These are phyloP conservation scores for Colletotrichum falcatum DNA, from an alignment of 2,329 filamentous ascomycete species.

Conservation along the genomic window DNA sequence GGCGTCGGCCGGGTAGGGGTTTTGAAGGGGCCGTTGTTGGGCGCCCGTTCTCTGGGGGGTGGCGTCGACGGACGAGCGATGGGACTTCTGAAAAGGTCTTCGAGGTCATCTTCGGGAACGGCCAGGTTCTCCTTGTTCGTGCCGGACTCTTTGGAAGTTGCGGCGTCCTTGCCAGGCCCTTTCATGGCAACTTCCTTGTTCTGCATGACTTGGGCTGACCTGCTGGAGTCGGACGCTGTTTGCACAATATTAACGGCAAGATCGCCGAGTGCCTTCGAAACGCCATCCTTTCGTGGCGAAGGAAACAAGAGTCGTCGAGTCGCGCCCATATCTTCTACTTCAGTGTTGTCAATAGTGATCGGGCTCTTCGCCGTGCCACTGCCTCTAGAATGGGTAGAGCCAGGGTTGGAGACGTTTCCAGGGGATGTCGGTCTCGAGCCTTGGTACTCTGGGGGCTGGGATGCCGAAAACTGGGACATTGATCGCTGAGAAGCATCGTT, in stretches of 20 bases:
- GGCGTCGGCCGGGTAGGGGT: constrained; percentile 73
- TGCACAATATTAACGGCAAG: constrained; percentile 65
- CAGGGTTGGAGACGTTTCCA: constrained; percentile 49
- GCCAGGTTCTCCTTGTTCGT: constrained; percentile 64
- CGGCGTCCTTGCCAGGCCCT: constrained; percentile 49
- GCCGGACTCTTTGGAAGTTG: background rate
- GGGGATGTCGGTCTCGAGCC: constrained; percentile 30
- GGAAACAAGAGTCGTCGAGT: constrained; percentile 82
- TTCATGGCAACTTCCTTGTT: constrained; percentile 55
- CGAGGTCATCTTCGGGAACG: constrained; percentile 65
- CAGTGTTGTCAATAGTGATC: constrained; percentile 63
- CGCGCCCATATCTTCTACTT: constrained; percentile 61
- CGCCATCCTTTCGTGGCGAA: constrained; percentile 75
- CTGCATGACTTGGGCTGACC: constrained; percentile 49
- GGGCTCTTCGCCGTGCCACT: constrained; percentile 69
- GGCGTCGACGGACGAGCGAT: constrained; percentile 62
- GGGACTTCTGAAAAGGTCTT: constrained; percentile 75
- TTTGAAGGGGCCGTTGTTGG: constrained; percentile 64
- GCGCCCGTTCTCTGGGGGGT: constrained; percentile 61
- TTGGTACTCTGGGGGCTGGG: constrained; percentile 25
- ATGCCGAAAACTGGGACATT: constrained; percentile 18
- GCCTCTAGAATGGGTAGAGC: constrained; percentile 66
- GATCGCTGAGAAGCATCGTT: constrained; percentile 29
- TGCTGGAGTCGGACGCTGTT: constrained; percentile 47
- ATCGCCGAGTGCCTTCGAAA: constrained; percentile 71